Base-by-base conservation (phyloP, 1,139 yeast species). In the Suhomyces coccinellae region DNA sequence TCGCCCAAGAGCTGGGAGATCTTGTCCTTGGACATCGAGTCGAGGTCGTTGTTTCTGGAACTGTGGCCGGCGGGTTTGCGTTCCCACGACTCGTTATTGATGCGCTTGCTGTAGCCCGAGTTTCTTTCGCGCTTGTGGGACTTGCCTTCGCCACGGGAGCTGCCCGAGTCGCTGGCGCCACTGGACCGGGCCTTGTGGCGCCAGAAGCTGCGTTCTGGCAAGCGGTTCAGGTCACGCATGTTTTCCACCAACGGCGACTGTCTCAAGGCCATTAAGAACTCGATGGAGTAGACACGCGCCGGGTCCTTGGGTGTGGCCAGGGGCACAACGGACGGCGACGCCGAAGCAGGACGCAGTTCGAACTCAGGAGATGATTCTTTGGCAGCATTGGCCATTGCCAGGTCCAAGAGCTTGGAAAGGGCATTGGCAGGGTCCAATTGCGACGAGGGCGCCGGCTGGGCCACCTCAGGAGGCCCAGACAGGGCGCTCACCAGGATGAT, bases 141-240 rank as follows among this genome's bases (percentile, higher is more conserved):
- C 36, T 53, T 52, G 29, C 47, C 35, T 26, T 53, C 43, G 24
- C 43, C 40, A 35, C 36, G 41, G 17, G 24, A 7, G 24, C 8
- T 20, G 24, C 44, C 41, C 20, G 12, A 33, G 3, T 38, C 45
- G n/a, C 32, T 31, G 20, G 28, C 33, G 15, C 32, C 38, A 20
- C 32, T 33, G n/a, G 30, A n/a, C 22, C 40, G 38, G 31, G 52
- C 41, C 36, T 48, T 48, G 39, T 45, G 47, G 41, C 72, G 59
- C 79, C 80, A 78, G 51, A 77, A 77, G 2, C 64, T 59, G 44
- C 61, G 62, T 3, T 66, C 73, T 1, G 83, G 82, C 37, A 79
- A 62, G 27, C 55, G 46, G 16, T 60, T 54, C 1, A 56, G 50
- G 31, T 57, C 58, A 31, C 63, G 59, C 30, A 63, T 56, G 33